phyloP scores from a whole-genome alignment of 164 flowering plant genomes.

The Vitis cinerea region DNA sequence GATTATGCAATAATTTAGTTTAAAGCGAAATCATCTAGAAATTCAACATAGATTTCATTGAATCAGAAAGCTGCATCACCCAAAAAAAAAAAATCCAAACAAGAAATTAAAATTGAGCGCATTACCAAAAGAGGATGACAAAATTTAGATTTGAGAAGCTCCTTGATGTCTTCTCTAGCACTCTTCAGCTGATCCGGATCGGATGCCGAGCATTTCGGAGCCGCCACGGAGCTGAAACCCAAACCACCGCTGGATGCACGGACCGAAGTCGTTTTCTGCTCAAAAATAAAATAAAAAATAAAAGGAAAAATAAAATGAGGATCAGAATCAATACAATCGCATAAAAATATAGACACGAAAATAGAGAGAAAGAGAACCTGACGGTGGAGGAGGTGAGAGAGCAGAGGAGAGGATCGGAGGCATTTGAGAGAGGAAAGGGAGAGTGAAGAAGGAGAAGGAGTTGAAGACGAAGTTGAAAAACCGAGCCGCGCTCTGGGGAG shows the following conservation, averaged over 20 bases:
- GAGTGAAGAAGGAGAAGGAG: slow-evolving; percentile 16
- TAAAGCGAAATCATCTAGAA: too few species aligned
- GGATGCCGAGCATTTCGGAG: slow-evolving; percentile 61
- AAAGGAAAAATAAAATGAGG: not conserved
- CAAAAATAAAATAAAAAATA: slow-evolving; percentile 5
- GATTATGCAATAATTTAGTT: too few species aligned
- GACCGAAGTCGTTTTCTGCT: slow-evolving; percentile 31
- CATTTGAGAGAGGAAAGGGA: slow-evolving; percentile 27
- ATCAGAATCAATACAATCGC: not conserved
- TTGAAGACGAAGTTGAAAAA: slow-evolving; percentile 12
- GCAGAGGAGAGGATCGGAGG: slow-evolving; percentile 41
- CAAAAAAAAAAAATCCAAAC: too few species aligned
- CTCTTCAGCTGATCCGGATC: slow-evolving; percentile 73
- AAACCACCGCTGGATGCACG: slow-evolving; percentile 19
- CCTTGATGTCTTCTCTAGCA: slow-evolving; percentile 80
- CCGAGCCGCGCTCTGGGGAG: slow-evolving; percentile 22
- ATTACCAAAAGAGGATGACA: slow-evolving; percentile 90
- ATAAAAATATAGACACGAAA: not conserved
- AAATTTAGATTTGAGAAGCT: slow-evolving; percentile 62
- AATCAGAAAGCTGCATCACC: not conserved
- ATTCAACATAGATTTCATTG: not conserved
- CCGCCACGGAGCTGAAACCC: slow-evolving; percentile 25
- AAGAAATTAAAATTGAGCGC: not conserved
- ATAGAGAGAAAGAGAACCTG: slow-evolving; percentile 25
- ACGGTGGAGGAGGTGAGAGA: slow-evolving; percentile 33